Evolutionary conservation across 371 early-diverging fungal species (phyloP).

Genomic region (Parasitella parasitica): DNA sequence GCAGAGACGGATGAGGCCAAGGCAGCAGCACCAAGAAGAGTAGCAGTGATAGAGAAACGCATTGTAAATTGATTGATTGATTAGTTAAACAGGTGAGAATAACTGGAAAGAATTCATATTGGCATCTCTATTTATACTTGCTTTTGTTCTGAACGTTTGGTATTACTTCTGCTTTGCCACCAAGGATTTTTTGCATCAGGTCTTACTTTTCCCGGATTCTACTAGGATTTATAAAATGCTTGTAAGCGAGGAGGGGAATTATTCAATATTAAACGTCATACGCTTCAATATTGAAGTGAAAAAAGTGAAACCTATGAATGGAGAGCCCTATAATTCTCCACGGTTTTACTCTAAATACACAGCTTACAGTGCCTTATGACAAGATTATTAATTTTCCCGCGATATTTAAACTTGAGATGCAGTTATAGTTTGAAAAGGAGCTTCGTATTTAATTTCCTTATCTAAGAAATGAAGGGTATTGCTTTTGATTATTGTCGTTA

Average conservation of each 20-base stretch:
- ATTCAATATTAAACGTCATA: background rate
- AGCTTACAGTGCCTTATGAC: too few relatives aligned
- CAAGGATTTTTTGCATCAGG: background rate
- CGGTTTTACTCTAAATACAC: too few relatives aligned
- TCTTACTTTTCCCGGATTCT: background rate
- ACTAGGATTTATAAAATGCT: background rate
- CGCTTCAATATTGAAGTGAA: too few relatives aligned
- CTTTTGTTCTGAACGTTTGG: background rate
- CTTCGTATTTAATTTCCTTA: too few relatives aligned
- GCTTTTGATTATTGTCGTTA: too few relatives aligned
- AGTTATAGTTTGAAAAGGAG: too few relatives aligned
- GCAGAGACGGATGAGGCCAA: constrained; percentile 11
- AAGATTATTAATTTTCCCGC: too few relatives aligned
- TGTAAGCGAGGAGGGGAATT: background rate
- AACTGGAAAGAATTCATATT: background rate
- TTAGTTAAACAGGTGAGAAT: background rate
- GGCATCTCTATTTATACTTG: background rate
- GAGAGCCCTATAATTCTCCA: too few relatives aligned
- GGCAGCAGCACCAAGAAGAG: constrained; percentile 9
- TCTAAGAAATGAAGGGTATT: too few relatives aligned
- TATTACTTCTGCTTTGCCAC: background rate
- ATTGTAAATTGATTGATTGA: background rate
- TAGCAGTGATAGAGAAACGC: constrained; percentile 20
- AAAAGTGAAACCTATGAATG: background rate
- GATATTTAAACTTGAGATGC: too few relatives aligned